These are phyloP conservation scores for Pleurotus eryngii DNA, from an alignment of 768 basidiomycete genomes.

Conservation along the genomic window DNA sequence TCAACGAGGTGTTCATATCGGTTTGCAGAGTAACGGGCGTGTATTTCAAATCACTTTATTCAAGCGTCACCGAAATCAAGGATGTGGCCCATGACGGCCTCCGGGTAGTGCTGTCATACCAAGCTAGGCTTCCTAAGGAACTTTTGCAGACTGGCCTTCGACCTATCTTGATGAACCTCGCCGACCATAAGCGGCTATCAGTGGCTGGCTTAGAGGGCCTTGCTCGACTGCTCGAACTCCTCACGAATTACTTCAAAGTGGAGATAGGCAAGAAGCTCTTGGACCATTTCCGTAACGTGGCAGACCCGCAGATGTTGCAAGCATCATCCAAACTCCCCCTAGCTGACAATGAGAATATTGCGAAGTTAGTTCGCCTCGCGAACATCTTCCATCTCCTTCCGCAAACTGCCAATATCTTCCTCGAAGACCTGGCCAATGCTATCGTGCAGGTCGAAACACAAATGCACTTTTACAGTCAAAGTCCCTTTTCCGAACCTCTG, in stretches of 20 bases:
- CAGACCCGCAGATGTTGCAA: constrained; percentile 82
- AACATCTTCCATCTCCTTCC: constrained; percentile 98
- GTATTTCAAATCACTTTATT: constrained; percentile 98
- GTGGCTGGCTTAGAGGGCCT: constrained; percentile 91
- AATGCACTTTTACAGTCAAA: constrained; percentile 85
- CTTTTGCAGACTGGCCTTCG: constrained; percentile 92
- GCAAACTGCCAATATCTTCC: constrained; percentile 87
- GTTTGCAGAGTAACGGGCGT: constrained; percentile 79
- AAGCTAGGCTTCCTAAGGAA: constrained; percentile 91
- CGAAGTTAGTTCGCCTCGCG: constrained; percentile 89
- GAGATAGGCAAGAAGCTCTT: constrained; percentile 97
- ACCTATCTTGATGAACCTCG: constrained; percentile 96
- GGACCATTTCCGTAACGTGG: constrained; percentile 92
- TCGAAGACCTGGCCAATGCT: constrained; percentile 80
- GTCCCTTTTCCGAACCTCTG: constrained; percentile 91
- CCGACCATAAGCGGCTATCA: constrained; percentile 91
- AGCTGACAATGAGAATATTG: constrained; percentile 86
- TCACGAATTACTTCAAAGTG: constrained; percentile 99
- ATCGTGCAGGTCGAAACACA: constrained; percentile 91
- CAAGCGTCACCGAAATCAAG: constrained; percentile 85
- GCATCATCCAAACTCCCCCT: constrained; percentile 77
- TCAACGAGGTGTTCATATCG: neutral
- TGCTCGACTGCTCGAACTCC: constrained; percentile 85
- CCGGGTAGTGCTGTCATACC: constrained; percentile 82
- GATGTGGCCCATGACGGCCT: constrained; percentile 94